Evolutionary conservation across 2,329 filamentous ascomycete species (phyloP), one percentile per base, ranked within the genome.

Genomic region (Bimuria novae-zelandiae): DNA sequence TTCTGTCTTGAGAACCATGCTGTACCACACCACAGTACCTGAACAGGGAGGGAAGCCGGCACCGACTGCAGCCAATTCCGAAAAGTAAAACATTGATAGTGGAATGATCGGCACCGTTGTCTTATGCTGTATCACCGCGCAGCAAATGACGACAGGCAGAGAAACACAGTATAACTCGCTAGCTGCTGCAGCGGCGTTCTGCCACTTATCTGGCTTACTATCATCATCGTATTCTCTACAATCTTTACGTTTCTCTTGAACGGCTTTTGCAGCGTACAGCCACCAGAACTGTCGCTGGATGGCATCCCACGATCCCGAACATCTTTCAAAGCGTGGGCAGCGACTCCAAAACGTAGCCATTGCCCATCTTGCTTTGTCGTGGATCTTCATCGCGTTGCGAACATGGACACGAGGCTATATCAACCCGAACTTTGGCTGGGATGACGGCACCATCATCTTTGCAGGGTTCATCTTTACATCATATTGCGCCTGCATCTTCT

Each of bases 391-490:
- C 7, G 42, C 65, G 1, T 60, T 77, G 7, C 66, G 76, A 32
- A 62, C 74, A 39, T 78, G 72, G 67, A 76, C 76, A 10, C 69
- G 77, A 33, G 67, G 66, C 1, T 63, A 60, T 27, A 57, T 78
- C 23, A 74, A 76, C 30, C 61, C 68, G 14, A 74, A 64, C 39
- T 75, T 77, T 50, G 76, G 77, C 2, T 76, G 74, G 72, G 77
- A 80, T 50, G 77, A 80, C 59, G 64, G 60, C 12, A 64, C 69
- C 2, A 76, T 78, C 65, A 55, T 77, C 4, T 43, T 76, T 12
- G 71, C 77, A 7, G 63, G 66, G 73, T 58, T 71, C 43, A 54
- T 72, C 12, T 75, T 70, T 42, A 69, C 70, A 3, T 45, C 70
- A 1, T 75, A 65, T 47, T 71, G 67, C 42, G 61, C 45, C 10